Evolutionary conservation across 305 asterid genomes (phyloP).

Genomic region (Coffea humblotiana): DNA sequence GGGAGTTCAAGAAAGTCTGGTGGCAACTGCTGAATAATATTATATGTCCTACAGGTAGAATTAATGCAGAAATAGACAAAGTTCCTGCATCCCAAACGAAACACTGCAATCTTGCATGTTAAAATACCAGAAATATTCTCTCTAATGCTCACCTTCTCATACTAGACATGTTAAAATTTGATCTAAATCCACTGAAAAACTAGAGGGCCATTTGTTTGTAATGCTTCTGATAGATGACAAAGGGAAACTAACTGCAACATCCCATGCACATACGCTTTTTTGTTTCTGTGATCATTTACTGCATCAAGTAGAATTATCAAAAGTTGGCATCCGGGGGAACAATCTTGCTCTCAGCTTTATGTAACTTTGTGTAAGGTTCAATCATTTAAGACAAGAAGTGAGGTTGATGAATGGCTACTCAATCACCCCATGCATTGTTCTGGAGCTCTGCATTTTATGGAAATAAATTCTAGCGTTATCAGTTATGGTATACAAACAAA

Average conservation of each 20-base stretch:
- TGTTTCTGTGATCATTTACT: background rate
- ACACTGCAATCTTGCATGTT: too few relatives aligned
- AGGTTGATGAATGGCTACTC: slow-evolving; percentile 78
- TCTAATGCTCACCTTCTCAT: background rate
- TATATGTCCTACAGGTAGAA: too few relatives aligned
- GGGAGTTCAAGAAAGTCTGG: background rate
- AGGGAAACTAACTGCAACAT: background rate
- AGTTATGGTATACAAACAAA: slow-evolving; percentile 87
- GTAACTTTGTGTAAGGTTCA: slow-evolving; percentile 45
- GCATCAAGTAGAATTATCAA: background rate
- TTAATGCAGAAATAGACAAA: too few relatives aligned
- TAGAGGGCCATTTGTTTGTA: background rate
- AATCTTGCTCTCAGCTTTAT: background rate
- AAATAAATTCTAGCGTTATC: slow-evolving; percentile 57
- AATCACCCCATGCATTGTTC: slow-evolving; percentile 64
- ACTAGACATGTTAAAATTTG: background rate
- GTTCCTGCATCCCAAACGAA: too few relatives aligned
- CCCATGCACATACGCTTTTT: background rate
- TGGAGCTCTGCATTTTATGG: slow-evolving; percentile 76
- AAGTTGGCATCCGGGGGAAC: background rate
- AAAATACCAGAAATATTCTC: too few relatives aligned
- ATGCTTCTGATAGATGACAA: background rate
- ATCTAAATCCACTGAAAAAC: background rate
- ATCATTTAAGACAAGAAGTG: slow-evolving; percentile 53
- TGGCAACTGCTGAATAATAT: background rate